A percentile compares a stretch with the other conserved stretches of the same genome.
phyloP scores from a whole-genome alignment of 805 yeast species.

The Metschnikowia matae region DNA sequence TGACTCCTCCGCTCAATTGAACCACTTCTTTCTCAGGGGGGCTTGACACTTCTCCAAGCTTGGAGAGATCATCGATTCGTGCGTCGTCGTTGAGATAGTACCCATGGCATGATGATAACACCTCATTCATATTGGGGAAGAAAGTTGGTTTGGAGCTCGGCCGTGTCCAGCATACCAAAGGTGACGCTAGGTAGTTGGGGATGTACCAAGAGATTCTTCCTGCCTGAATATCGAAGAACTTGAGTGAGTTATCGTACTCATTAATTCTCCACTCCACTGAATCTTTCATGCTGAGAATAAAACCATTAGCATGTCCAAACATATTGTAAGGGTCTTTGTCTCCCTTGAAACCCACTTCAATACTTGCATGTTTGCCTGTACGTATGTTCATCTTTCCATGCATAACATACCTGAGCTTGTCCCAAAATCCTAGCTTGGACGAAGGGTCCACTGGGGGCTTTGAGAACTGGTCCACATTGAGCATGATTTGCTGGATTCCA shows the following conservation, averaged over 20 bases:
- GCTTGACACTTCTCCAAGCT: neutral
- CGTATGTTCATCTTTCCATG: conserved; percentile 65
- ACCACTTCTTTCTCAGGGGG: conserved; percentile 50
- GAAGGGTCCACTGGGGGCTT: conserved; percentile 91
- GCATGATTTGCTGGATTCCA: conserved; percentile 74
- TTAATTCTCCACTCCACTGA: conserved; percentile 59
- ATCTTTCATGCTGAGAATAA: conserved; percentile 65
- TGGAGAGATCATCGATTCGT: neutral
- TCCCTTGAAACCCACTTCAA: conserved; percentile 66
- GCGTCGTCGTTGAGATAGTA: conserved; percentile 39
- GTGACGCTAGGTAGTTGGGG: conserved; percentile 63
- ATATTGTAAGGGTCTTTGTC: conserved; percentile 75
- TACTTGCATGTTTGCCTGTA: conserved; percentile 46
- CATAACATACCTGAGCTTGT: conserved; percentile 68
- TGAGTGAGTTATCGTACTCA: conserved; percentile 61
- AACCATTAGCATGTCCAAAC: conserved; percentile 68
- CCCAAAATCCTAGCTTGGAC: conserved; percentile 87
- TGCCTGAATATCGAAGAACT: conserved; percentile 61
- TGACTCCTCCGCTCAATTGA: conserved; percentile 56
- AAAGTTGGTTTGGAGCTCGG: conserved; percentile 41
- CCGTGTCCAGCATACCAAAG: conserved; percentile 55
- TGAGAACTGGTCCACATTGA: conserved; percentile 74
- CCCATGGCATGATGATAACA: conserved; percentile 45
- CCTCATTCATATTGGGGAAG: conserved; percentile 42
- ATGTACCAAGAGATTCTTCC: conserved; percentile 63